phyloP scores from a whole-genome alignment of 345 rosid species.

The Conringia planisiliqua region DNA sequence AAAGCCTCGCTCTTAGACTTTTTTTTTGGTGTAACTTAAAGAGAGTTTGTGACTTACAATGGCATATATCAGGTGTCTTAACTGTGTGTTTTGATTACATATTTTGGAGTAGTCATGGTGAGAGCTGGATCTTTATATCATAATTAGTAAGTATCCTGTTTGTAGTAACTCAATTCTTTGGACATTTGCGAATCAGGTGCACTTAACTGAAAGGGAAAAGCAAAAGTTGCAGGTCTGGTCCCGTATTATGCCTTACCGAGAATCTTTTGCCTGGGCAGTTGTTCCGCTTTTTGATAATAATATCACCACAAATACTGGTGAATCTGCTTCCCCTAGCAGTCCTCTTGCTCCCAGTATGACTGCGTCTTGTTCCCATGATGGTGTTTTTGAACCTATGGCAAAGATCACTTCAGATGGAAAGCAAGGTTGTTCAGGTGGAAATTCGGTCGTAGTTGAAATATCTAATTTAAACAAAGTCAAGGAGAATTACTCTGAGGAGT shows the following conservation, averaged over 20 bases:
- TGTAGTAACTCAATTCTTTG: slow-evolving; percentile 19
- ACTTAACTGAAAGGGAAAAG: slow-evolving; percentile 89
- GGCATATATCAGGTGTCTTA: slow-evolving; percentile 3
- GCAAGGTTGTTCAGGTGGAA: slow-evolving; percentile 75
- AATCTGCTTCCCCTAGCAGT: slow-evolving; percentile 95
- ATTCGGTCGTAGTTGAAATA: slow-evolving; percentile 86
- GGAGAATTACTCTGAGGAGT: slow-evolving; percentile 92
- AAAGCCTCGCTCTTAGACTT: slow-evolving; percentile 13
- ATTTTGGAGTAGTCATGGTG: slow-evolving; percentile 2
- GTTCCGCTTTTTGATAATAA: slow-evolving; percentile 95
- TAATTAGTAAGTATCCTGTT: background rate
- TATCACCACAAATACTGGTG: slow-evolving; percentile 67
- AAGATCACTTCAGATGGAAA: slow-evolving; percentile 90
- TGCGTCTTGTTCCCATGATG: slow-evolving; percentile 83
- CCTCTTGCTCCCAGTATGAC: slow-evolving; percentile 89
- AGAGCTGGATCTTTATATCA: background rate
- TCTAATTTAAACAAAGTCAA: slow-evolving; percentile 94
- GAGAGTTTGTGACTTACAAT: background rate
- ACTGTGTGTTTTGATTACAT: slow-evolving; percentile 7
- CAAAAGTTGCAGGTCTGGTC: slow-evolving; percentile 99
- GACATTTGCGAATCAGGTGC: slow-evolving; percentile 53
- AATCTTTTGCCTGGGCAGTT: slow-evolving; percentile 97
- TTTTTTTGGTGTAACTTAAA: slow-evolving; percentile 10
- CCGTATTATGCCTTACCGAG: slow-evolving; percentile 94
- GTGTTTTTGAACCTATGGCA: slow-evolving; percentile 68